Percentiles rank a stretch among this genome's conserved stretches.
Conservation (phyloP, 352 stramenopile genomes). For the Pythium myriotylum region DNA sequence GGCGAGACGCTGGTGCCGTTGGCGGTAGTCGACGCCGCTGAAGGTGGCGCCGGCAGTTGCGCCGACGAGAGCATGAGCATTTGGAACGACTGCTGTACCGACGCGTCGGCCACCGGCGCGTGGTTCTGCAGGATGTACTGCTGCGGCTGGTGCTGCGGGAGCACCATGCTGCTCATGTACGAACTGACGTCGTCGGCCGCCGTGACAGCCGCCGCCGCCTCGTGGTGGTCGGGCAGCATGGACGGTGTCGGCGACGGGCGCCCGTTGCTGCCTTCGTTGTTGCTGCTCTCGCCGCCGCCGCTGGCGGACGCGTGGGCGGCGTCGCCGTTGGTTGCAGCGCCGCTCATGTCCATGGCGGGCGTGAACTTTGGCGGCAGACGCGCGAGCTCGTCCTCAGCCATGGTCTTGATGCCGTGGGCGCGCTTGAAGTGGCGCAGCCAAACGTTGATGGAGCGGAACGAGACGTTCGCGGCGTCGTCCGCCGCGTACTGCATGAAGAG, state of each 20-base stretch:
- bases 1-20: conserved; percentile 3
- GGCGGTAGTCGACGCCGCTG: not conserved
- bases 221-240: conserved; percentile 2
- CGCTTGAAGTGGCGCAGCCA: conserved; percentile 77
- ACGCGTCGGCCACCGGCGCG: conserved; percentile 6
- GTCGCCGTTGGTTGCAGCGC: conserved; percentile 2
- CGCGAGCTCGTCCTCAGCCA: conserved; percentile 54
- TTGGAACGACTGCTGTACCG: conserved; percentile 30
- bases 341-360: conserved; percentile 59
- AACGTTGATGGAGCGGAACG: conserved; percentile 47
- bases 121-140: conserved; percentile 25
- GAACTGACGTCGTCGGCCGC: conserved; percentile 36
- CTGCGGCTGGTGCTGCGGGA: conserved; percentile 10
- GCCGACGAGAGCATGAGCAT: conserved; percentile 31
- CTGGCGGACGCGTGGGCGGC: not conserved
- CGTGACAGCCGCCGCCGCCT: not conserved
- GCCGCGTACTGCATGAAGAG: conserved; percentile 72
- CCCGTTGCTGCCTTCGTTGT: conserved; percentile 6
- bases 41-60: conserved; percentile 5
- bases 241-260: conserved; percentile 8
- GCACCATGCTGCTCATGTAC: conserved; percentile 38
- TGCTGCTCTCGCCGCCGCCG: not conserved
- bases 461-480: conserved; percentile 35
- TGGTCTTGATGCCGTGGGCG: conserved; percentile 56
- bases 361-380: conserved; percentile 57